phyloP scores from a whole-genome alignment of 192 early-diverging fungal genomes.

The Backusella australiensis region DNA sequence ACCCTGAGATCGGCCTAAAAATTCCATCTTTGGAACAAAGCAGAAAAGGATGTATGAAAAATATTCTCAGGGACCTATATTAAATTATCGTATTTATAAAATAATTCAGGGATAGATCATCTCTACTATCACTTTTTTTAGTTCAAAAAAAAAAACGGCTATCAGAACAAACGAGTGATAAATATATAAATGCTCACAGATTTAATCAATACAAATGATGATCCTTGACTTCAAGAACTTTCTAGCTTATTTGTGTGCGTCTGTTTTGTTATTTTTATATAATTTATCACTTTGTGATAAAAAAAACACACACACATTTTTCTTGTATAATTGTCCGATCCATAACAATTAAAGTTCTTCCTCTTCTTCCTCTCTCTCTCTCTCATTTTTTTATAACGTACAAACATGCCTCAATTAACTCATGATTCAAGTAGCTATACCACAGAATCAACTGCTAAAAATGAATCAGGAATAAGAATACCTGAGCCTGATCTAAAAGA shows the following conservation, averaged over 20 bases:
- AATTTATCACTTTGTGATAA: not conserved
- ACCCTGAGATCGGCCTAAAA: not conserved
- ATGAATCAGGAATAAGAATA: not conserved
- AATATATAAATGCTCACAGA: not conserved
- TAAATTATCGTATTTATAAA: not conserved
- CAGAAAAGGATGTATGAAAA: not conserved
- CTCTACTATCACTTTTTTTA: not conserved
- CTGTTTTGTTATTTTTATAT: not conserved
- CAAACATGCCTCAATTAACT: not conserved
- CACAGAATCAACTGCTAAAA: not conserved
- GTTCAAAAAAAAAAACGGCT: not conserved
- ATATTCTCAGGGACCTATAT: not conserved
- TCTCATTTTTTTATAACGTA: not conserved
- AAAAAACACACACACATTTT: not conserved
- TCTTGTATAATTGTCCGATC: not conserved
- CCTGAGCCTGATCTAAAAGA: not conserved
- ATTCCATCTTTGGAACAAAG: not conserved
- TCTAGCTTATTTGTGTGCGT: not conserved
- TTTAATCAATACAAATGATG: not conserved
- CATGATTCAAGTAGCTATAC: not conserved
- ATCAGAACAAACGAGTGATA: not conserved
- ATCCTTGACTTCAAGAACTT: not conserved
- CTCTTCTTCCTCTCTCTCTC: not conserved
- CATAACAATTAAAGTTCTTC: not conserved
- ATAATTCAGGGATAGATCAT: not conserved